These are phyloP conservation scores for Monosporozyma solicola DNA, from an alignment of 805 yeast genomes.

Conservation along the genomic window DNA sequence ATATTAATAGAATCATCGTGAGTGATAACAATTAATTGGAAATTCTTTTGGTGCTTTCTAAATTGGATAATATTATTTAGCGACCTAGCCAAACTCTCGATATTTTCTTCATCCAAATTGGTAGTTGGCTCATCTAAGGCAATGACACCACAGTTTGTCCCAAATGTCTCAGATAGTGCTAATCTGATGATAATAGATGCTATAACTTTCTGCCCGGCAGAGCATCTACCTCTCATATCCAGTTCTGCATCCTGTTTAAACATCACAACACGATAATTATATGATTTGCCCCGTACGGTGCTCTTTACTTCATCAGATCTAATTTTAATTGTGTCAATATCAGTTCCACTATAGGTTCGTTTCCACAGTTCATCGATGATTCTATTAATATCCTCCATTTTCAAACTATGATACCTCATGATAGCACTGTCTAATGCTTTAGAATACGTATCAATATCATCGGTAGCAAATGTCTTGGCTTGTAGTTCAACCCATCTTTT, in stretches of 20 bases:
- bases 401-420: constrained; percentile 81
- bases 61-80: constrained; percentile 64
- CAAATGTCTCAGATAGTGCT: constrained; percentile 93
- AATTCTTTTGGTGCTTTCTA: constrained; percentile 72
- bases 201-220: constrained; percentile 94
- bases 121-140: constrained; percentile 98
- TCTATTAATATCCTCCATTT: constrained; percentile 87
- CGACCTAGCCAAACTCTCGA: constrained; percentile 78
- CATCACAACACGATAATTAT: constrained; percentile 93
- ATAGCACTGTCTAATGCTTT: constrained; percentile 88
- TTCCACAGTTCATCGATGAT: constrained; percentile 91
- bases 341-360: constrained; percentile 88
- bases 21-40: constrained; percentile 90
- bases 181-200: constrained; percentile 86
- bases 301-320: constrained; percentile 57
- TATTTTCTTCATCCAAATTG: constrained; percentile 81
- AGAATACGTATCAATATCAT: constrained; percentile 72
- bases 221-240: constrained; percentile 97
- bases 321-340: constrained; percentile 83
- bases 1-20: no score
- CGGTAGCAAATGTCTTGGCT: constrained; percentile 64
- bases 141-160: constrained; percentile 88
- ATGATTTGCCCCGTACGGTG: constrained; percentile 47
- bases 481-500: constrained; percentile 69
- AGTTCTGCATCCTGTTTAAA: constrained; percentile 82